Evolutionary conservation across 495 filamentous ascomycete species (phyloP).

Genomic region (Daldinia childiae): DNA sequence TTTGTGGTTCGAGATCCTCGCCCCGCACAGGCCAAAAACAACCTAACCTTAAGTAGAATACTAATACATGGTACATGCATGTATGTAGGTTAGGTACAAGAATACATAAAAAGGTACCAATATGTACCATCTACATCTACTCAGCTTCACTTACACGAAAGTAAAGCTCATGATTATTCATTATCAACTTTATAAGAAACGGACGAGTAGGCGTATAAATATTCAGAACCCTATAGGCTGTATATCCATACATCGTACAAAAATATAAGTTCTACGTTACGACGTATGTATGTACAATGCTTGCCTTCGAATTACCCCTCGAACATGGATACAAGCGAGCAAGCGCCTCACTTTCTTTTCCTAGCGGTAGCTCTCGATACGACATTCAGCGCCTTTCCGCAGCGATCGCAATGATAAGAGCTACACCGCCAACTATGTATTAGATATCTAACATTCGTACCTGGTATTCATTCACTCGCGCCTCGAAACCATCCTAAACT

Average conservation of each 20-base stretch:
- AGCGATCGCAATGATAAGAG: slow-evolving; percentile 1
- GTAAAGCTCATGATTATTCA: background rate
- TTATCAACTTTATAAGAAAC: background rate
- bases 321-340: slow-evolving; percentile 15
- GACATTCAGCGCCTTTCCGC: background rate
- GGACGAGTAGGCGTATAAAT: background rate
- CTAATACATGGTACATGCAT: slow-evolving; percentile 1
- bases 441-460: slow-evolving; percentile 18
- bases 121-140: background rate
- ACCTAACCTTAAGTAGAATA: background rate
- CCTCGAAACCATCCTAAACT: slow-evolving; percentile 27
- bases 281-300: slow-evolving; percentile 11
- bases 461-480: slow-evolving; percentile 4
- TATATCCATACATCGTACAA: background rate
- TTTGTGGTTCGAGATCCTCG: slow-evolving; percentile 23
- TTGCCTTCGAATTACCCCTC: slow-evolving; percentile 10
- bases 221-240: background rate
- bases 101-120: background rate
- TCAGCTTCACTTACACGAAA: background rate
- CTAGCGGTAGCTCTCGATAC: slow-evolving; percentile 8
- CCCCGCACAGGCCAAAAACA: slow-evolving; percentile 30
- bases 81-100: background rate
- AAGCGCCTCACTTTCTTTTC: slow-evolving; percentile 13
- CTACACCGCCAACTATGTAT: slow-evolving; percentile 27
- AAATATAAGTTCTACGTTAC: background rate